A percentile compares a stretch with the other conserved stretches of the same genome.
These are phyloP conservation scores for Gossypioides kirkii DNA, from an alignment of 345 rosid species.

Conservation along the genomic window DNA sequence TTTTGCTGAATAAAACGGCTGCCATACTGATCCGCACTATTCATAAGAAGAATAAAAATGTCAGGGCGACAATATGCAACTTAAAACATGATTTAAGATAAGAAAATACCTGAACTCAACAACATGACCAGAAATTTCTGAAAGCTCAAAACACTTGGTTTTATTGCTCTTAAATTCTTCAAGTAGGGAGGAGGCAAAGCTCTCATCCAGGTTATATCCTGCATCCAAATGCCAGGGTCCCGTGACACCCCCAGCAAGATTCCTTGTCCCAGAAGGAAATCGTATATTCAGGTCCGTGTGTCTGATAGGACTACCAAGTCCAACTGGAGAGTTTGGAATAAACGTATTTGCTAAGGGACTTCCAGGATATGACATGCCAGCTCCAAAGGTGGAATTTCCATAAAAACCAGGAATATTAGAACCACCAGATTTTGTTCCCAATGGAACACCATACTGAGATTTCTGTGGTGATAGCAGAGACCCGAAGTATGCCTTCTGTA, in stretches of 20 bases:
- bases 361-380: constrained; percentile 60
- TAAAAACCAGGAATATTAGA: constrained; percentile 54
- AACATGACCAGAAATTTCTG: constrained; percentile 66
- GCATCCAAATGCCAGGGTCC: constrained; percentile 57
- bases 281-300: constrained; percentile 48
- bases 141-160: constrained; percentile 57
- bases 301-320: constrained; percentile 55
- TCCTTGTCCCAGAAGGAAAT: constrained; percentile 45
- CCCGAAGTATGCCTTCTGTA: constrained; percentile 63
- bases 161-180: constrained; percentile 76
- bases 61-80: constrained; percentile 1
- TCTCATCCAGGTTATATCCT: constrained; percentile 36
- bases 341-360: constrained; percentile 50
- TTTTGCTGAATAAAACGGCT: constrained; percentile 68
- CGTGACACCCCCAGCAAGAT: constrained; percentile 44
- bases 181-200: constrained; percentile 53
- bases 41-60: background rate
- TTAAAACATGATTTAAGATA: background rate
- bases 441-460: constrained; percentile 45
- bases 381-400: constrained; percentile 53
- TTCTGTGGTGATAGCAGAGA: constrained; percentile 49
- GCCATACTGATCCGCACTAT: constrained; percentile 74
- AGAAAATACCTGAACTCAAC: constrained; percentile 63
- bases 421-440: constrained; percentile 44
- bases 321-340: constrained; percentile 49